phyloP scores from a whole-genome alignment of 306 rosid genomes.

The Mucuna pruriens region DNA sequence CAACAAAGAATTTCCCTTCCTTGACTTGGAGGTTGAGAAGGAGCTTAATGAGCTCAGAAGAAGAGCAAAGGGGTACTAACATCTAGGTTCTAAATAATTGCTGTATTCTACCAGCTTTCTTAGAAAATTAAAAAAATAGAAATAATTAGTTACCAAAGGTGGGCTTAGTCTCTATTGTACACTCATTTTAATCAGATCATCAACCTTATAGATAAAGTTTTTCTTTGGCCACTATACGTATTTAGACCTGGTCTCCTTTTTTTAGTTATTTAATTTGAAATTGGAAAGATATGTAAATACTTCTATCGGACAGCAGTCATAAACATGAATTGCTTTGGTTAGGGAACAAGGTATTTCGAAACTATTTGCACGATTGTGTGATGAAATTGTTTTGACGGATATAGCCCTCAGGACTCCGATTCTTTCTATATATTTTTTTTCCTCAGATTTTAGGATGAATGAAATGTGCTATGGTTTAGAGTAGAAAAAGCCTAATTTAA shows the following conservation, averaged over 20 bases:
- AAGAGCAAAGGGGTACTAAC: slow-evolving; percentile 24
- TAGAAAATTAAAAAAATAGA: background rate
- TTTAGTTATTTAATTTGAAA: background rate
- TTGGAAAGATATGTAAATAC: background rate
- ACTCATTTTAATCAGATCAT: background rate
- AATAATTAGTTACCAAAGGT: background rate
- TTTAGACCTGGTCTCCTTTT: background rate
- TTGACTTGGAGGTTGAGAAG: slow-evolving; percentile 33
- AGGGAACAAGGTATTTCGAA: background rate
- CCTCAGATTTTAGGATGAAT: no score
- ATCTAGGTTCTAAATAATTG: background rate
- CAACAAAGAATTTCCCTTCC: slow-evolving; percentile 27
- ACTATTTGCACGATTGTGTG: background rate
- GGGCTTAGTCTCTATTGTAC: background rate
- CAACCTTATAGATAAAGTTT: background rate
- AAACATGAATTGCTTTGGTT: background rate
- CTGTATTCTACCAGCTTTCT: background rate
- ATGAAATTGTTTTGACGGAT: background rate
- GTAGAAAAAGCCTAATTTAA: no score
- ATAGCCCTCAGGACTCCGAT: no score
- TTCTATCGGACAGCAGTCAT: background rate
- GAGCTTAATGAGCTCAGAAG: slow-evolving; percentile 35
- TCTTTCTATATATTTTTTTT: no score
- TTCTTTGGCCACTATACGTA: background rate
- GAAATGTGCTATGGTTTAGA: no score